Conservation (phyloP, 805 yeast genomes). For the Monosporozyma unispora region DNA sequence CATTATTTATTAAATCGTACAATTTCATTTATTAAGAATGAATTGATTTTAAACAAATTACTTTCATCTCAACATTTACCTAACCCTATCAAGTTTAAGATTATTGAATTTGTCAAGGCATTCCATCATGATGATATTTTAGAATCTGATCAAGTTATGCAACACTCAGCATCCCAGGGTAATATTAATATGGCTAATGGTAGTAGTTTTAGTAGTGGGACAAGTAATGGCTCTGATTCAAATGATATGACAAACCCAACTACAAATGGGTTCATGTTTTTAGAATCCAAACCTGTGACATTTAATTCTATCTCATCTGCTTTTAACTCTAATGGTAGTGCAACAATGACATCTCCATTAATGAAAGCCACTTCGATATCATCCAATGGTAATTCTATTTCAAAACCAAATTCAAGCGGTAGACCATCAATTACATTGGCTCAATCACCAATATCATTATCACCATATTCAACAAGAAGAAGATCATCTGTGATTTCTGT, state of each 20-base stretch:
- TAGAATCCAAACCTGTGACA: neutral
- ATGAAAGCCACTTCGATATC: neutral
- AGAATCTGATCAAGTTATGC: neutral
- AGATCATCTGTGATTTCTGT: conserved; percentile 9
- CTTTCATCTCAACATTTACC: conserved; percentile 7
- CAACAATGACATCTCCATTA: neutral
- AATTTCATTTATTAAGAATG: conserved; percentile 8
- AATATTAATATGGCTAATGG: neutral
- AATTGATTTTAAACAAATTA: conserved; percentile 10
- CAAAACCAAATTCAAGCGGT: neutral
- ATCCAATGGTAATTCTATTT: neutral
- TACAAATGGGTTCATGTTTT: neutral
- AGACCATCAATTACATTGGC: conserved; percentile 6
- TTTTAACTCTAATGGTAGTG: neutral
- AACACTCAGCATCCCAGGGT: neutral
- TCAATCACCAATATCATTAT: conserved; percentile 6
- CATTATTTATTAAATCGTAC: conserved; percentile 9
- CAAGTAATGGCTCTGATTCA: neutral
- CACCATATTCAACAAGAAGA: conserved; percentile 5
- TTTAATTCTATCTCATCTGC: neutral
- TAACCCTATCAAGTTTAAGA: conserved; percentile 8
- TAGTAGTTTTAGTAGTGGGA: neutral
- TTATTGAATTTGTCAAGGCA: conserved; percentile 7
- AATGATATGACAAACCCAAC: neutral
- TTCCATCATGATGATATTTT: conserved; percentile 6